A percentile compares a stretch with the other conserved stretches of the same genome.
These are phyloP conservation scores for Mycena chlorophos DNA, from an alignment of 768 basidiomycete species.

Conservation along the genomic window DNA sequence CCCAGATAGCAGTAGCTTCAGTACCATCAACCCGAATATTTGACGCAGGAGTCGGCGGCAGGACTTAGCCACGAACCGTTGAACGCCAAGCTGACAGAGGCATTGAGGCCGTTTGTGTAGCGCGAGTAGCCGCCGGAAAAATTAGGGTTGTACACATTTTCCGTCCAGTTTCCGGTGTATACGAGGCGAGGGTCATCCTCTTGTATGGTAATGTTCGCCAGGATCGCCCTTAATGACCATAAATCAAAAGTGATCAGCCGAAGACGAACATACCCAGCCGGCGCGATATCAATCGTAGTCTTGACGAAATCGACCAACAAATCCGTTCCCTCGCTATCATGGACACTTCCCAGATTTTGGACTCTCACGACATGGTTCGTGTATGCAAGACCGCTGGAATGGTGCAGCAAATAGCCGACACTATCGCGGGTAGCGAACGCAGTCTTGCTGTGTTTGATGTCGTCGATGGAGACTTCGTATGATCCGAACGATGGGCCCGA, in stretches of 20 bases:
- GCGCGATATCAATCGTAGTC: conserved; percentile 16
- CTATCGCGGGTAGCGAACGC: conserved; percentile 10
- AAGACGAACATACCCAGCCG: conserved; percentile 14
- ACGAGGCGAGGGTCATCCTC: conserved; percentile 14
- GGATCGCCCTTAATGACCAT: conserved; percentile 6
- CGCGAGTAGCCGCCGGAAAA: conserved; percentile 18
- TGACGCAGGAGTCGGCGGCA: neutral
- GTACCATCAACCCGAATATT: neutral
- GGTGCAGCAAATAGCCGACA: conserved; percentile 13
- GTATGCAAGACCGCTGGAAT: conserved; percentile 1
- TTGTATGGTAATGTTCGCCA: conserved; percentile 18
- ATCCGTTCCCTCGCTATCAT: conserved; percentile 9
- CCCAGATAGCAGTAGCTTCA: conserved; percentile 20
- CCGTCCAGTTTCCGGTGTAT: conserved; percentile 20
- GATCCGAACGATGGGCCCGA: conserved; percentile 17
- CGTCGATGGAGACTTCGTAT: conserved; percentile 16
- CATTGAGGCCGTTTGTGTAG: conserved; percentile 15
- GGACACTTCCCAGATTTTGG: conserved; percentile 11
- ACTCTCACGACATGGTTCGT: conserved; percentile 13
- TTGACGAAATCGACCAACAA: conserved; percentile 14
- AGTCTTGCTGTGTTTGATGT: neutral
- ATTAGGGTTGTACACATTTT: conserved; percentile 18
- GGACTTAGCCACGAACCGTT: conserved; percentile 2
- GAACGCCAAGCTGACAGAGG: conserved; percentile 14
- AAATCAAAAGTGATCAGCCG: too few species aligned